These are phyloP conservation scores for Hermanozyma aechmeae DNA, from an alignment of 805 yeast genomes.

Conservation along the genomic window DNA sequence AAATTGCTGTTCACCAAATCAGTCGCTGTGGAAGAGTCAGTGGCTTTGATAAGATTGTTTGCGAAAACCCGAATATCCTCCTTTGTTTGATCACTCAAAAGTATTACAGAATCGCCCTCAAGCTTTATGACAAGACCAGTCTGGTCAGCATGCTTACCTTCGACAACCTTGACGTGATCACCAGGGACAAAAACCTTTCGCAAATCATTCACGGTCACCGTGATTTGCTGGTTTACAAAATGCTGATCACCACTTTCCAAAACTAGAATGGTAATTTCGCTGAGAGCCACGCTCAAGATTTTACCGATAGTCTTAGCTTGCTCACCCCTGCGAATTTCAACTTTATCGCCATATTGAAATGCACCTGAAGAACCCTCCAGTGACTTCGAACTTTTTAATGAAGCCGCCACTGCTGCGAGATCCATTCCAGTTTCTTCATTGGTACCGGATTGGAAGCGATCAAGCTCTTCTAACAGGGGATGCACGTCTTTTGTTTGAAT, in stretches of 20 bases:
- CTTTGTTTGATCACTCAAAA: slow-evolving; percentile 81
- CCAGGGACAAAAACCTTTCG: slow-evolving; percentile 84
- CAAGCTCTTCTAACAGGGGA: slow-evolving; percentile 84
- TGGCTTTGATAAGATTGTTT: slow-evolving; percentile 80
- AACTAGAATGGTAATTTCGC: slow-evolving; percentile 42
- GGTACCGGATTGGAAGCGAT: slow-evolving; percentile 64
- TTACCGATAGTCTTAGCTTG: slow-evolving; percentile 83
- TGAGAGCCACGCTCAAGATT: slow-evolving; percentile 55
- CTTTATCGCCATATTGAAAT: slow-evolving; percentile 91
- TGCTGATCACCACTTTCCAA: slow-evolving; percentile 49
- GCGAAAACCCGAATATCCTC: slow-evolving; percentile 90
- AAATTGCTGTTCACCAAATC: slow-evolving; percentile 69
- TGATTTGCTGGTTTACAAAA: slow-evolving; percentile 51
- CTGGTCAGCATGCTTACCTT: slow-evolving; percentile 87
- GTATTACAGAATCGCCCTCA: slow-evolving; percentile 76
- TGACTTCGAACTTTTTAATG: slow-evolving; percentile 49
- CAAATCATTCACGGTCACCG: slow-evolving; percentile 72
- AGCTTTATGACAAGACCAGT: slow-evolving; percentile 88
- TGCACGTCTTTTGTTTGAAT: slow-evolving; percentile 74
- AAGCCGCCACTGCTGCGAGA: slow-evolving; percentile 74
- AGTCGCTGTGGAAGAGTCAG: slow-evolving; percentile 57
- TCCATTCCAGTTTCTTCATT: slow-evolving; percentile 80
- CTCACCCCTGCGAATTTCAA: slow-evolving; percentile 87
- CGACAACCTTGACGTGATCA: slow-evolving; percentile 88
- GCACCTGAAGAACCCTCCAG: slow-evolving; percentile 21